These are phyloP conservation scores for Ustilago crameri DNA, from an alignment of 1,284 basidiomycete genomes.

Conservation along the genomic window DNA sequence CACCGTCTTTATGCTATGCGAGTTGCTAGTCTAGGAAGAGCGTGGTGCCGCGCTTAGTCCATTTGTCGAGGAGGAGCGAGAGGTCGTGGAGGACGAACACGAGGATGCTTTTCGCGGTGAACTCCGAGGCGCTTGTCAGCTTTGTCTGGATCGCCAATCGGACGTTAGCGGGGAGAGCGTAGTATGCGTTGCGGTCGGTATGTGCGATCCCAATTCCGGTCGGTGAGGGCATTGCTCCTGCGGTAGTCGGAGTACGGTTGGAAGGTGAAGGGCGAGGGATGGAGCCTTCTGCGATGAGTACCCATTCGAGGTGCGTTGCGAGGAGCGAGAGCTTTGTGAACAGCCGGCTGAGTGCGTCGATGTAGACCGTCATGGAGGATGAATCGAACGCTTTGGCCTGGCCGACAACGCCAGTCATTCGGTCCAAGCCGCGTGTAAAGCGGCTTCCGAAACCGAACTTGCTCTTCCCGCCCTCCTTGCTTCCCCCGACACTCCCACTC, in stretches of 20 bases:
- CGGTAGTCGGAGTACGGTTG: background rate
- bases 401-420: slow-evolving; percentile 19
- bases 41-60: no score
- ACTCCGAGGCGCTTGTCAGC: slow-evolving; percentile 84
- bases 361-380: slow-evolving; percentile 1
- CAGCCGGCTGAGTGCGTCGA: slow-evolving; percentile 8
- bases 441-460: slow-evolving; percentile 12
- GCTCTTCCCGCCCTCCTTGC: background rate
- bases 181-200: slow-evolving; percentile 18
- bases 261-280: background rate
- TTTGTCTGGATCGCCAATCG: slow-evolving; percentile 78
- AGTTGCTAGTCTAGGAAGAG: no score
- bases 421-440: slow-evolving; percentile 23
- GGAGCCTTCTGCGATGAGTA: slow-evolving; percentile 10
- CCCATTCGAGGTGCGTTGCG: slow-evolving; percentile 4
- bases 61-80: slow-evolving; percentile 76
- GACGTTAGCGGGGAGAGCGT: slow-evolving; percentile 70
- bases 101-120: slow-evolving; percentile 87
- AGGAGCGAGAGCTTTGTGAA: slow-evolving; percentile 1
- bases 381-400: slow-evolving; percentile 14
- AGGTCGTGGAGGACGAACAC: slow-evolving; percentile 85
- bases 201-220: slow-evolving; percentile 14
- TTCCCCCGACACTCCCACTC: background rate
- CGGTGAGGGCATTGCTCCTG: slow-evolving; percentile 5
- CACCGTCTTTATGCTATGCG: no score